Conservation (phyloP, 73 alveolate species). For the Paramecium biaurelia region DNA sequence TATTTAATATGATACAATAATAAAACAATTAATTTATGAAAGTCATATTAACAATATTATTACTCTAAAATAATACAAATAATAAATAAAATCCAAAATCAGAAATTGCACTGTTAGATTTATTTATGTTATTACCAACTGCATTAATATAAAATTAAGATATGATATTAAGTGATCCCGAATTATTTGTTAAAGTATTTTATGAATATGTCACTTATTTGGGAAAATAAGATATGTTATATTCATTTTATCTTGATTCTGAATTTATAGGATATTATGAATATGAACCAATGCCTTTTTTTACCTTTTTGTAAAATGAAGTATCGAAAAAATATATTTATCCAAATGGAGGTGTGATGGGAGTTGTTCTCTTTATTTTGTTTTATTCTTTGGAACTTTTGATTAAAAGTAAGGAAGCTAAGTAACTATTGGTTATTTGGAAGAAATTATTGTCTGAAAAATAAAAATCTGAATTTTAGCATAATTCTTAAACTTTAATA, state of each 20-base stretch:
- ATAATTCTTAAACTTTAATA: background rate
- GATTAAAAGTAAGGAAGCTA: conserved; percentile 1
- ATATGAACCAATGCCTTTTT: background rate
- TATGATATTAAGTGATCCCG: conserved; percentile 3
- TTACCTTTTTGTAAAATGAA: background rate
- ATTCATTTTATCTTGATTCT: conserved; percentile 10
- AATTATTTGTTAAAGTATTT: background rate
- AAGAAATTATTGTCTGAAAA: background rate
- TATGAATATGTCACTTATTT: conserved; percentile 26
- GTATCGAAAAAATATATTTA: background rate
- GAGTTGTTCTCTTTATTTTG: background rate
- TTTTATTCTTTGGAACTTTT: conserved; percentile 16
- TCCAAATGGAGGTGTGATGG: background rate
- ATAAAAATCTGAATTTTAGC: background rate
- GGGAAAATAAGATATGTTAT: background rate
- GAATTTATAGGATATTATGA: conserved; percentile 38
- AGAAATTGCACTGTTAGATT: background rate
- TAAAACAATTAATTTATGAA: background rate
- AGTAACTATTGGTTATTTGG: background rate
- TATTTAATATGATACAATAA: background rate
- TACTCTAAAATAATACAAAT: background rate
- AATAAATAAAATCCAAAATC: background rate
- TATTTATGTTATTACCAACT: conserved; percentile 6
- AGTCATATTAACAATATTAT: background rate
- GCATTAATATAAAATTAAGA: background rate